Conservation (phyloP, 176 grass and related monocot species). For the Zizania latifolia region DNA sequence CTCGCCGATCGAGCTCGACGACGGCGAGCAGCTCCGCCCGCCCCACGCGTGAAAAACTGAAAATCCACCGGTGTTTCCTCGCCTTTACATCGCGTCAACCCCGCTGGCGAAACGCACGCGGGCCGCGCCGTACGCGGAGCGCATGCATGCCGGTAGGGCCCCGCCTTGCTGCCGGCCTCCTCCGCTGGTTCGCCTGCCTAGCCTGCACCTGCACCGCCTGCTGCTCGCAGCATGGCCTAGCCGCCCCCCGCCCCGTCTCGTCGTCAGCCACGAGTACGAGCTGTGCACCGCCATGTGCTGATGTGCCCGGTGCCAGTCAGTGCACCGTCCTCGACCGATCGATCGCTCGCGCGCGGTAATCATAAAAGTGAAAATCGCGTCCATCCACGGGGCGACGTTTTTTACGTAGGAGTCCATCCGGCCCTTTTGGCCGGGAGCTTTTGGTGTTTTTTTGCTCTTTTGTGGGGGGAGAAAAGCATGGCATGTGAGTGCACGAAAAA, state of each 20-base stretch:
- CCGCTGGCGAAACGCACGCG: too few species aligned
- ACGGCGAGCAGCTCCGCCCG: neutral
- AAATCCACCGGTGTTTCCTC: constrained; percentile 8
- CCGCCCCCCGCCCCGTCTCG: constrained; percentile 3
- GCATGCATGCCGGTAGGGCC: constrained; percentile 25
- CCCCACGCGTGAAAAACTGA: neutral
- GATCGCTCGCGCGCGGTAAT: constrained; percentile 8
- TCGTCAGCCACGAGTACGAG: neutral
- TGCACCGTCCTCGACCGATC: neutral
- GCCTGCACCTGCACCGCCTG: too few species aligned
- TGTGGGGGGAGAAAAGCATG: constrained; percentile 17
- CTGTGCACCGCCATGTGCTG: constrained; percentile 42
- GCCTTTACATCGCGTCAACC: constrained; percentile 42
- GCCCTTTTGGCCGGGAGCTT: neutral
- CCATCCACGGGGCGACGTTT: neutral
- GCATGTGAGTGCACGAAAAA: constrained; percentile 40
- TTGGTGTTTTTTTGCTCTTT: constrained; percentile 18
- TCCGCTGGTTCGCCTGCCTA: neutral
- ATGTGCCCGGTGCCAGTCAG: constrained; percentile 37
- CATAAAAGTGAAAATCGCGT: constrained; percentile 21
- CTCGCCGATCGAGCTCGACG: neutral
- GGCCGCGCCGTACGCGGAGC: constrained; percentile 15
- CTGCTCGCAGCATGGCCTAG: too few species aligned
- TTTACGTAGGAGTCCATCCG: neutral
- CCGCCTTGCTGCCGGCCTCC: too few species aligned